Conservation (phyloP, 1,284 basidiomycete species). For the Tilletiopsis washingtonensis region DNA sequence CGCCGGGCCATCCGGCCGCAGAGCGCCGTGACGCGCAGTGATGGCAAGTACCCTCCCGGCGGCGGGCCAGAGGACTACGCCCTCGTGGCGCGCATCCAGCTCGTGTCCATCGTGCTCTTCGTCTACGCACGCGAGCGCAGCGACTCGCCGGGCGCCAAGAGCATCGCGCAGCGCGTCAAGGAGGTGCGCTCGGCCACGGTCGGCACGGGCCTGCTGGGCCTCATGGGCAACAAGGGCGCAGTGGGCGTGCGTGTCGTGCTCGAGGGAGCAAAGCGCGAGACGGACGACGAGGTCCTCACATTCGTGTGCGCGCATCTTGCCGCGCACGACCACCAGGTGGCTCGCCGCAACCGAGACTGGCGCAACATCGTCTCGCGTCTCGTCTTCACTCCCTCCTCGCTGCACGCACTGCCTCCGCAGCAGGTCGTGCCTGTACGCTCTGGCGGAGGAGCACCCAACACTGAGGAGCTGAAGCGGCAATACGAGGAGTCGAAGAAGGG, state of each 20-base stretch:
- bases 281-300: conserved; percentile 51
- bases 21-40: conserved; percentile 4
- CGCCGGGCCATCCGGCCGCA: conserved; percentile 38
- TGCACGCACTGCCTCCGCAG: conserved; percentile 4
- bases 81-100: conserved; percentile 25
- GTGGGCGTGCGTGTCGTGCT: conserved; percentile 77
- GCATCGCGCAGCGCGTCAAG: conserved; percentile 45
- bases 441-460: background rate
- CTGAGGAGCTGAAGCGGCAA: conserved; percentile 10
- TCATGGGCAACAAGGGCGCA: conserved; percentile 92
- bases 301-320: conserved; percentile 87
- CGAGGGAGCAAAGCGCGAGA: conserved; percentile 14
- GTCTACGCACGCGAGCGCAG: conserved; percentile 67
- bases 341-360: conserved; percentile 70
- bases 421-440: background rate
- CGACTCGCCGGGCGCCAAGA: conserved; percentile 55
- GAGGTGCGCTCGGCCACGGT: conserved; percentile 41
- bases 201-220: conserved; percentile 41
- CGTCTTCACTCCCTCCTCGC: conserved; percentile 55
- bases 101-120: conserved; percentile 49
- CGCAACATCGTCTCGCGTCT: conserved; percentile 68
- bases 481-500: conserved; percentile 49
- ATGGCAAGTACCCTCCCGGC: conserved; percentile 37
- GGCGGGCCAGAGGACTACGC: conserved; percentile 43
- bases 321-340: conserved; percentile 68